Evolutionary conservation across 1,139 yeast species (phyloP), one percentile per base, ranked within the genome.

Genomic region (Diutina pseudorugosa): DNA sequence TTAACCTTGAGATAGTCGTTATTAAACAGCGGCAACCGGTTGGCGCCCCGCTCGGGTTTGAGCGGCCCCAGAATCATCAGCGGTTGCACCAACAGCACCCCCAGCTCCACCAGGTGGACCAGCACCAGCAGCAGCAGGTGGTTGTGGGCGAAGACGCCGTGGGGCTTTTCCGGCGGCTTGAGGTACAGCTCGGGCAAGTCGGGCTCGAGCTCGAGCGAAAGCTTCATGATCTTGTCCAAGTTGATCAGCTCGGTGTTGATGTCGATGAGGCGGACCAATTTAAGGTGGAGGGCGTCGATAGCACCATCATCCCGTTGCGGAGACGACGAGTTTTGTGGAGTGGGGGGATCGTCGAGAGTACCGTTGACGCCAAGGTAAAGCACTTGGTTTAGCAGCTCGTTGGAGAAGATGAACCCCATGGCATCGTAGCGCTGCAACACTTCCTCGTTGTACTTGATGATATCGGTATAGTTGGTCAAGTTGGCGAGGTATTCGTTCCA

Each of bases 401-500:
- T 74, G 16, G 76, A 71, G 54, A 74, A 72, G 2, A 73, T 72
- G 55, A 72, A 73, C 2, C 77, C 76, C 76, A 72, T 72, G 51
- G 65, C 63, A 54, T 73, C 76, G 55, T 73, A 74, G 45, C 76
- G 60, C 54, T 70, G 64, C 55, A 74, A 64, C 2, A 74, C 75
- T 56, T 73, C 75, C 51, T 71, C 73, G 58, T 74, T 74, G 55
- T 72, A 74, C 47, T 66, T 64, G 51, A 74, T 73, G 33, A 73
- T 70, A 41, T 72, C 75, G 21, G 63, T 60, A 52, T 68, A 65
- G 54, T 74, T 70, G 33, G 61, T 56, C 56, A 75, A 63, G 53
- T 76, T 76, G 25, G 62, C 56, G 58, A 82, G 66, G 62, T 83
- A 87, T 44, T 78, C 84, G 57, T 83, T 81, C 97, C 97, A 90